These are phyloP conservation scores for Vishniacozyma victoriae DNA, from an alignment of 768 basidiomycete species.

Conservation along the genomic window DNA sequence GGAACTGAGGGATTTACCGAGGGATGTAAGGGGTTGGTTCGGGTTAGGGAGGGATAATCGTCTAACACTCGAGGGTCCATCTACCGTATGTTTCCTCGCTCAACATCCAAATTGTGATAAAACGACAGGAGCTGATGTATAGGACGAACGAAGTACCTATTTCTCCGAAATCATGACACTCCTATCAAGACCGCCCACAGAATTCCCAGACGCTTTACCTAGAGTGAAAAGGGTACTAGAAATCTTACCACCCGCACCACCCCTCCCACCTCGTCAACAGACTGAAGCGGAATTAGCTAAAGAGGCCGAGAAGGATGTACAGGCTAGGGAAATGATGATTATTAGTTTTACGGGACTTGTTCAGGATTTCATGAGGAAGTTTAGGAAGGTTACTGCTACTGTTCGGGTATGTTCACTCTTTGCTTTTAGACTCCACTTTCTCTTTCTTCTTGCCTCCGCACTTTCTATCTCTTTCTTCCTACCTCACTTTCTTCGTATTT, in stretches of 20 bases:
- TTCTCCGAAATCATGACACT: slow-evolving; percentile 68
- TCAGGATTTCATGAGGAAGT: slow-evolving; percentile 82
- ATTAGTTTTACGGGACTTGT: slow-evolving; percentile 86
- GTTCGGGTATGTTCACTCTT: slow-evolving; percentile 70
- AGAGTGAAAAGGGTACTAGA: slow-evolving; percentile 79
- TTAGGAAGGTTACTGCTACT: slow-evolving; percentile 77
- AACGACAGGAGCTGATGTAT: not conserved
- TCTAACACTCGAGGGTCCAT: slow-evolving; percentile 59
- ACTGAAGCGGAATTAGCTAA: slow-evolving; percentile 72
- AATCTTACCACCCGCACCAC: slow-evolving; percentile 78
- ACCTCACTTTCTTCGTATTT: no score
- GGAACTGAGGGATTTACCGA: slow-evolving; percentile 60
- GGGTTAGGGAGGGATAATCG: slow-evolving; percentile 68
- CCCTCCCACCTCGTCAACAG: slow-evolving; percentile 75
- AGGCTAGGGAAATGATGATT: slow-evolving; percentile 71
- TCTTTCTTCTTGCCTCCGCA: no score
- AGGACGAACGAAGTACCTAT: slow-evolving; percentile 63
- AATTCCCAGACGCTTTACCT: slow-evolving; percentile 82
- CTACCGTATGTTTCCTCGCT: slow-evolving; percentile 12
- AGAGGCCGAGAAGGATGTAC: slow-evolving; percentile 76
- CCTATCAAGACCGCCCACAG: slow-evolving; percentile 67
- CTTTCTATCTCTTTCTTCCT: no score
- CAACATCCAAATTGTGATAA: not conserved
- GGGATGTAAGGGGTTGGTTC: slow-evolving; percentile 87
- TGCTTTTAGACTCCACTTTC: not conserved